phyloP scores from a whole-genome alignment of 345 rosid species.

The Salix arbutifolia region DNA sequence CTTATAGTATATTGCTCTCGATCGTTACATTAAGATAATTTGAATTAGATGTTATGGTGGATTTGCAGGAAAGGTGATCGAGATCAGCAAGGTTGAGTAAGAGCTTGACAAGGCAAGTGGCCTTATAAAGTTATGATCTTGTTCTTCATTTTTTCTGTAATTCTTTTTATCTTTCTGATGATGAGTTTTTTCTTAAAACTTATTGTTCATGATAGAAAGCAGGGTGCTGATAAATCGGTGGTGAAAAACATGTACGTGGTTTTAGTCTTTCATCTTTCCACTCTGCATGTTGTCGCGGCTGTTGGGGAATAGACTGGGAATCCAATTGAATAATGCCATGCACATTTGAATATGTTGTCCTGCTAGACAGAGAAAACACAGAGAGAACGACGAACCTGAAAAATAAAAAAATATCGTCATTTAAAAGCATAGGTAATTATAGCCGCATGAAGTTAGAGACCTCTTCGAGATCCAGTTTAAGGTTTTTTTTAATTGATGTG shows the following conservation, averaged over 20 bases:
- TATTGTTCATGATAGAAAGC: not conserved
- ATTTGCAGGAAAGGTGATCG: constrained; percentile 61
- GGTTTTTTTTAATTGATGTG: too few relatives aligned
- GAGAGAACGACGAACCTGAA: not conserved
- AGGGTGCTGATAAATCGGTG: not conserved
- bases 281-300: not conserved
- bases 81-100: constrained; percentile 94
- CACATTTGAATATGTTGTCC: not conserved
- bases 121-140: constrained; percentile 68
- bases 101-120: constrained; percentile 90
- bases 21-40: not conserved
- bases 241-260: not conserved
- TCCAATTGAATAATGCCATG: not conserved
- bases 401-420: too few relatives aligned
- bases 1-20: not conserved
- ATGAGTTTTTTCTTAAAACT: not conserved
- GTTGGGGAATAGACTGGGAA: not conserved
- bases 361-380: not conserved
- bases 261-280: not conserved
- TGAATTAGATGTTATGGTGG: not conserved
- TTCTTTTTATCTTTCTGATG: not conserved
- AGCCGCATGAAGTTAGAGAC: too few relatives aligned
- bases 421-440: too few relatives aligned
- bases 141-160: not conserved
- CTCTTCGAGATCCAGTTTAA: too few relatives aligned